phyloP scores from a whole-genome alignment of 164 flowering plant species.

The Magnolia kwangsiensis region DNA sequence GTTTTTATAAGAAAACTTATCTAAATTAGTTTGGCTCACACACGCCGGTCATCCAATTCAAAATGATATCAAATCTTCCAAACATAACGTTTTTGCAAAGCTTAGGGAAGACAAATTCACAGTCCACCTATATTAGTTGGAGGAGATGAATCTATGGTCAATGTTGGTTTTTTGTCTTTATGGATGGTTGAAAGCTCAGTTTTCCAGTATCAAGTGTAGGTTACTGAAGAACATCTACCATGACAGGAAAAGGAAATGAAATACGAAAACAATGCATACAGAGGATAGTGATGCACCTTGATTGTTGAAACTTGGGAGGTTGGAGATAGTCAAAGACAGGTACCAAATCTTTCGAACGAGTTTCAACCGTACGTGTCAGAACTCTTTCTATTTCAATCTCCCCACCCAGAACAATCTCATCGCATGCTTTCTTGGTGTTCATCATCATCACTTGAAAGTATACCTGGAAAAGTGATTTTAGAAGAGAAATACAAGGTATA shows the following conservation, averaged over 20 bases:
- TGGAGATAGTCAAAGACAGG: conserved; percentile 58
- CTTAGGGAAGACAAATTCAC: too few species aligned
- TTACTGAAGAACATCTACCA: background rate
- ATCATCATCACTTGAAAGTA: conserved; percentile 49
- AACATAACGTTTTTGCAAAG: too few species aligned
- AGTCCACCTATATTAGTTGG: too few species aligned
- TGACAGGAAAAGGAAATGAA: background rate
- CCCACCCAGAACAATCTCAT: conserved; percentile 33
- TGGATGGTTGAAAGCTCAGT: too few species aligned
- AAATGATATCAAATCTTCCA: too few species aligned
- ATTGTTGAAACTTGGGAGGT: conserved; percentile 35
- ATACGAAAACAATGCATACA: background rate
- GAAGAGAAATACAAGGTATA: conserved; percentile 15
- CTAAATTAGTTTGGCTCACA: too few species aligned
- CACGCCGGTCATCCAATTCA: too few species aligned
- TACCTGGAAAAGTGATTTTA: conserved; percentile 37
- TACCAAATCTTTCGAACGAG: conserved; percentile 52
- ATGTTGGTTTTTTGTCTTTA: too few species aligned
- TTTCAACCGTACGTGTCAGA: conserved; percentile 52
- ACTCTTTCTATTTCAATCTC: conserved; percentile 67
- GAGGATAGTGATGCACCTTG: conserved; percentile 39
- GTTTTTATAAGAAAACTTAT: too few species aligned
- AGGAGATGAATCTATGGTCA: too few species aligned
- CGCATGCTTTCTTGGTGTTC: conserved; percentile 25
- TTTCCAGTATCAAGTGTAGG: background rate